A percentile compares a stretch with the other conserved stretches of the same genome.
Evolutionary conservation across 2,329 filamentous ascomycete genomes (phyloP).

Genomic region (Aspergillus versicolor): DNA sequence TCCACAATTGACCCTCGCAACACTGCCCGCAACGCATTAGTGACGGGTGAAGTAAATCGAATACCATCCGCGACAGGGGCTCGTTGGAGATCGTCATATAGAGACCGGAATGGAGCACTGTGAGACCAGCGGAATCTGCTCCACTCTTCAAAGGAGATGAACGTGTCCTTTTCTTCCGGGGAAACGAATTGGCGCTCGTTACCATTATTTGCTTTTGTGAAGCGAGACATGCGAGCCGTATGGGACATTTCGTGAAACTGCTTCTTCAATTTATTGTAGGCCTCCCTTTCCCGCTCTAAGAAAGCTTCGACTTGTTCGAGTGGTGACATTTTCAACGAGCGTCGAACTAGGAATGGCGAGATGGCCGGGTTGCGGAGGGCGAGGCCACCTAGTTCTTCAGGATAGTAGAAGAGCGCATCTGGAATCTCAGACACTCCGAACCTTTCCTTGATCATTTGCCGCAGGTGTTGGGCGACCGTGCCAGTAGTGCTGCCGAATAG

Average conservation of each 20-base stretch:
- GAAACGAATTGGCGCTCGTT: slow-evolving; percentile 6
- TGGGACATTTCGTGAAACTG: slow-evolving; percentile 20
- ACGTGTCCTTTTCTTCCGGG: slow-evolving; percentile 22
- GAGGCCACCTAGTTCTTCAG: slow-evolving; percentile 48
- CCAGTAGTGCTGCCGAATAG: slow-evolving; percentile 38
- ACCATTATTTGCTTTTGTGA: slow-evolving; percentile 7
- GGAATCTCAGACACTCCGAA: slow-evolving; percentile 48
- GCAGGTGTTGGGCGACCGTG: slow-evolving; percentile 53
- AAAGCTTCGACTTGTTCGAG: slow-evolving; percentile 24
- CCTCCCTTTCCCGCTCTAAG: slow-evolving; percentile 22
- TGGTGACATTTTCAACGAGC: slow-evolving; percentile 26
- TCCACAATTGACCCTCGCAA: neutral
- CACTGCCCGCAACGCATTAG: slow-evolving; percentile 16
- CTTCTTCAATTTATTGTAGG: slow-evolving; percentile 24
- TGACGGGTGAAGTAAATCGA: slow-evolving; percentile 24
- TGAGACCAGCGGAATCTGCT: slow-evolving; percentile 30
- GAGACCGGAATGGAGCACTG: slow-evolving; percentile 12
- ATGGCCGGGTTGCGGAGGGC: slow-evolving; percentile 51
- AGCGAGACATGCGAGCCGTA: neutral
- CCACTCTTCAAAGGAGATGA: slow-evolving; percentile 40
- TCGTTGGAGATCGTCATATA: slow-evolving; percentile 28
- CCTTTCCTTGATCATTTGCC: slow-evolving; percentile 48
- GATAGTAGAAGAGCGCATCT: slow-evolving; percentile 50
- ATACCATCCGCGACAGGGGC: slow-evolving; percentile 19
- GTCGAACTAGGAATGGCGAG: slow-evolving; percentile 38